These are phyloP conservation scores for Metschnikowia drakensbergensis DNA, from an alignment of 805 yeast genomes.

Conservation along the genomic window DNA sequence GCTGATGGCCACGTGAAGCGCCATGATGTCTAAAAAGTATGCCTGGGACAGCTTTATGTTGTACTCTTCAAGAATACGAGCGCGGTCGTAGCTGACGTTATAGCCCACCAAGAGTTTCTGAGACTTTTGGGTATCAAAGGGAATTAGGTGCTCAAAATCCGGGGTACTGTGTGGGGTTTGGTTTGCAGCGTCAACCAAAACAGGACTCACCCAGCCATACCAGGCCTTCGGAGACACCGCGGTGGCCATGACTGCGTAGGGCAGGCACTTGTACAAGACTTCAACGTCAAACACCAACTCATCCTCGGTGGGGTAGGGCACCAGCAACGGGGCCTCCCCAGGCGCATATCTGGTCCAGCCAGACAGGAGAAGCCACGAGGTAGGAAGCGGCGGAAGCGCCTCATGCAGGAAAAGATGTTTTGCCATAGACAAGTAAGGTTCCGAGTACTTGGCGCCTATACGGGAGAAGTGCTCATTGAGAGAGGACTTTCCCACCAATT, in stretches of 20 bases:
- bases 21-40: conserved; percentile 86
- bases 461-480: conserved; percentile 83
- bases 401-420: conserved; percentile 34
- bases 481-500: conserved; percentile 59
- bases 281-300: conserved; percentile 87
- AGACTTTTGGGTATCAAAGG: conserved; percentile 50
- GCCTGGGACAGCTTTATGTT: conserved; percentile 60
- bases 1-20: conserved; percentile 81
- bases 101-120: conserved; percentile 79
- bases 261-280: conserved; percentile 68
- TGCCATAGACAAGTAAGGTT: conserved; percentile 57
- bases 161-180: conserved; percentile 34
- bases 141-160: conserved; percentile 65
- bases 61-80: conserved; percentile 82
- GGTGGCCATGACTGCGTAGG: conserved; percentile 75
- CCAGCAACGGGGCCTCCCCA: conserved; percentile 51
- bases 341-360: conserved; percentile 82
- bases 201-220: conserved; percentile 96
- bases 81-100: conserved; percentile 87
- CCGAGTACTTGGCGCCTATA: conserved; percentile 56
- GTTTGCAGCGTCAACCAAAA: conserved; percentile 37
- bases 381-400: conserved; percentile 44
- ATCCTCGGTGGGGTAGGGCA: conserved; percentile 67
- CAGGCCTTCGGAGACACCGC: conserved; percentile 77
- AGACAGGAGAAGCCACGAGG: conserved; percentile 51